Base-by-base conservation (phyloP, 2,329 filamentous ascomycete genomes). In the Penicillium brevicompactum region DNA sequence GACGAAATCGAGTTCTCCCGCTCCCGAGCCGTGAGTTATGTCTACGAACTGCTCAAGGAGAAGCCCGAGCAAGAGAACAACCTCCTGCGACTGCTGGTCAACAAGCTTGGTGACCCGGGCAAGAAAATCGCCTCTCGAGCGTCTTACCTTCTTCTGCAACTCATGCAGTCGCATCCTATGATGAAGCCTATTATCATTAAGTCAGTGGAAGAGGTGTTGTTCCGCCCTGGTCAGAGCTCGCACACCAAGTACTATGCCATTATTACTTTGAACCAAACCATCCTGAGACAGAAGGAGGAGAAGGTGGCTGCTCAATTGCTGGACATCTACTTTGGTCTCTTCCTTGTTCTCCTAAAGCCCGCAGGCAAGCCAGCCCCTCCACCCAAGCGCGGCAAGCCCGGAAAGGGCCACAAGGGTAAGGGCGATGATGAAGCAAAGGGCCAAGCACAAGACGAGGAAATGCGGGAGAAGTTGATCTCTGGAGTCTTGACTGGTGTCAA, bases 11-110 rank as follows among this genome's bases (percentile, higher is more conserved):
- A 95, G 69, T 97, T 93, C 74, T 92, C 95, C 40, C 87, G 95
- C 57, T 89, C 88, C 46, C 87, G 91, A 62, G 90, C 93, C 3
- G 83, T 99, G 43, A 94, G 92, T 62, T 96, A 96, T 67, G 88
- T 97, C 37, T 97, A 88, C 70, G 92, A 93, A 60, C 80, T 99
- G 38, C 79, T 99, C 58, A 94, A 91, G 72, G 92, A 96, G 72
- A 99, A 96, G 76, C 93, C 94, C 0, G 94, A 99, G 74, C 94
- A 99, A 70, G 94, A 99, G 74, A 89, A 93, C 52, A 99, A 99
- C 71, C 78, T 99, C 59, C 80, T 99, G 57, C 87, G 93, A 51
- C 80, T 99, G 53, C 78, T 99, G 55, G 91, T 99, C 64, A 97
- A 97, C 80, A 99, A 99, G 75, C 84, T 99, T 24, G 93, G 95